These are phyloP conservation scores for Fusarium armeniacum DNA, from an alignment of 2,329 filamentous ascomycete species.

Conservation along the genomic window DNA sequence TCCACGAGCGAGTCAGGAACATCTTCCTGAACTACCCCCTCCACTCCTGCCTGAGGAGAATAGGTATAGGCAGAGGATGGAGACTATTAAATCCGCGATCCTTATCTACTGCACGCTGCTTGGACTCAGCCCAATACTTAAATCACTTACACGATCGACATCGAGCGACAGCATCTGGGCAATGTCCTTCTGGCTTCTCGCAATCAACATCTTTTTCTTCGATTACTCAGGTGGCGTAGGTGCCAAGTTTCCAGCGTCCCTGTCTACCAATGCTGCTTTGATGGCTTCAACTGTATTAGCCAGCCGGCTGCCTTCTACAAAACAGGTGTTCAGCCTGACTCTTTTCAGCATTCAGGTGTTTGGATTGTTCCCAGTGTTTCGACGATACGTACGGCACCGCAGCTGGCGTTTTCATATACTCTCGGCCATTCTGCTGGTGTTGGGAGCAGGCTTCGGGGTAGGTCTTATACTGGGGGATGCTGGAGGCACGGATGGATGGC, in stretches of 20 bases:
- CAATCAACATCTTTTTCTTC: constrained; percentile 98
- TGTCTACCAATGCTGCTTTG: constrained; percentile 94
- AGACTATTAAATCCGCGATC: constrained; percentile 90
- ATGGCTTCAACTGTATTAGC: constrained; percentile 97
- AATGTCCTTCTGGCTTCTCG: constrained; percentile 91
- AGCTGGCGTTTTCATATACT: constrained; percentile 85
- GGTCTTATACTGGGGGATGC: constrained; percentile 70
- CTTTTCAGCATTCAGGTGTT: constrained; percentile 98
- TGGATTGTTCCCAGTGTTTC: constrained; percentile 95
- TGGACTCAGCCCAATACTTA: constrained; percentile 93
- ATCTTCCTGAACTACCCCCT: constrained; percentile 49
- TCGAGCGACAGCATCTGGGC: constrained; percentile 97
- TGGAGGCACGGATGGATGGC: constrained; percentile 57
- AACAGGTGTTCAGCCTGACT: constrained; percentile 93
- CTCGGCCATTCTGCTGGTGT: constrained; percentile 81
- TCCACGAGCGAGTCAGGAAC: constrained; percentile 51
- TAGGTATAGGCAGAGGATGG: constrained; percentile 69
- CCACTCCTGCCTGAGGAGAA: constrained; percentile 55
- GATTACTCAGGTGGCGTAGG: constrained; percentile 85
- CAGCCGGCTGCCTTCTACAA: constrained; percentile 87
- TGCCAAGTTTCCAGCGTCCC: constrained; percentile 75
- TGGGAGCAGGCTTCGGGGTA: constrained; percentile 84
- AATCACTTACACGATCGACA: constrained; percentile 93
- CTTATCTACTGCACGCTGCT: constrained; percentile 94
- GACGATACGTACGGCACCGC: constrained; percentile 86